phyloP scores from a whole-genome alignment of 192 early-diverging fungal species.

The Backusella circina region DNA sequence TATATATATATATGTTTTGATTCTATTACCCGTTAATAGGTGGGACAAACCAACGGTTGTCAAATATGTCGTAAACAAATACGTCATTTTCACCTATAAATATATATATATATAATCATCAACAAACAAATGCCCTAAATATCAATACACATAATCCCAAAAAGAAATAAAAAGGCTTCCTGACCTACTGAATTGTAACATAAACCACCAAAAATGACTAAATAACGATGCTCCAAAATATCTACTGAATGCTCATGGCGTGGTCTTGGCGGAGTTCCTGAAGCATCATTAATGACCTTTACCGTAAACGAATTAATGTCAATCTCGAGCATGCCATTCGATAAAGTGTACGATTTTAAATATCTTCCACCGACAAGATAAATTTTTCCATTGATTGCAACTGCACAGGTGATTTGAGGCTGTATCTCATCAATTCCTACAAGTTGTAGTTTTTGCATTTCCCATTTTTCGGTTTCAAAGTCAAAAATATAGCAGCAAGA shows the following conservation, averaged over 20 bases:
- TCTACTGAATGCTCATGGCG: conserved; percentile 34
- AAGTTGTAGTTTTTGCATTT: conserved; percentile 2
- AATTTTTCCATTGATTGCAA: conserved; percentile 7
- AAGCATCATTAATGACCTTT: conserved; percentile 8
- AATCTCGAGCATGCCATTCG: conserved; percentile 17
- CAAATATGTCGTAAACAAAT: conserved; percentile 27
- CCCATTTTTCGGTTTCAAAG: conserved; percentile 19
- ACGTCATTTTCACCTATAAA: conserved; percentile 36
- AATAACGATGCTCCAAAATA: conserved; percentile 19
- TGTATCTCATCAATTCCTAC: conserved; percentile 4
- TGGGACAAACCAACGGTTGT: conserved; percentile 30
- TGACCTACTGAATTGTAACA: conserved; percentile 34
- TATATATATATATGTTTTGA: background rate
- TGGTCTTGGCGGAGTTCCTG: conserved; percentile 23
- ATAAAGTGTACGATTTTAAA: conserved; percentile 19
- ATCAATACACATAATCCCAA: background rate
- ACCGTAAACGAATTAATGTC: conserved; percentile 13
- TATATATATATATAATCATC: background rate
- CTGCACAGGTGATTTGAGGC: conserved; percentile 21
- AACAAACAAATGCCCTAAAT: background rate
- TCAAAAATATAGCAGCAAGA: conserved; percentile 24
- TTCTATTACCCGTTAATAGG: conserved; percentile 20
- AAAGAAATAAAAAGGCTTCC: background rate
- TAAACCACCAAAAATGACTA: conserved; percentile 33
- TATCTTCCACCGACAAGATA: conserved; percentile 29